Evolutionary conservation across 1,139 yeast species (phyloP).

Genomic region (Meyerozyma sp.): DNA sequence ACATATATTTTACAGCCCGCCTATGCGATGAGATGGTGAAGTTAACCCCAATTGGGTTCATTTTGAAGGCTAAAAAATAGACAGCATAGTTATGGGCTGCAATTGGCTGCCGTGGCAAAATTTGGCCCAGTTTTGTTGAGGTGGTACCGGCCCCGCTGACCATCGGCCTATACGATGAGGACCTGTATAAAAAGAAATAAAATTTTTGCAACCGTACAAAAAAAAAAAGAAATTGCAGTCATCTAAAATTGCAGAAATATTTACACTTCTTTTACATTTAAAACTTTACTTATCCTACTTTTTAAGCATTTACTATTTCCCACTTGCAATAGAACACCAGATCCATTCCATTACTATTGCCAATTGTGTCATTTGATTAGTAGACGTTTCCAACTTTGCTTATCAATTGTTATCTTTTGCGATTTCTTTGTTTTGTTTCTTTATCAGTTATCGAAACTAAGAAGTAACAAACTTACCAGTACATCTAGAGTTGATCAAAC

Average conservation of each 20-base stretch:
- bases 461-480: neutral
- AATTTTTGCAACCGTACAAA: conserved; percentile 1
- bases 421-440: neutral
- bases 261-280: neutral
- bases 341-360: neutral
- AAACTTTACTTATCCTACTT: neutral
- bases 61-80: no score
- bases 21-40: neutral
- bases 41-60: neutral
- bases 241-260: conserved; percentile 1
- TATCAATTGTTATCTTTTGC: neutral
- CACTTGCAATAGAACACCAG: neutral
- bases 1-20: neutral
- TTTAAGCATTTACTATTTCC: neutral
- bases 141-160: no score
- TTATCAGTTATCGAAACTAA: neutral
- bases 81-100: no score
- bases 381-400: neutral
- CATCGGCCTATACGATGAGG: neutral
- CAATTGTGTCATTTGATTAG: neutral
- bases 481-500: neutral
- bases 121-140: no score
- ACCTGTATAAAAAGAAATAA: conserved; percentile 1
- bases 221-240: conserved; percentile 2
- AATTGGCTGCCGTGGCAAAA: no score